A percentile compares a stretch with the other conserved stretches of the same genome.
Evolutionary conservation across 805 yeast species (phyloP).

Genomic region (Sporopachydermia lactativora): DNA sequence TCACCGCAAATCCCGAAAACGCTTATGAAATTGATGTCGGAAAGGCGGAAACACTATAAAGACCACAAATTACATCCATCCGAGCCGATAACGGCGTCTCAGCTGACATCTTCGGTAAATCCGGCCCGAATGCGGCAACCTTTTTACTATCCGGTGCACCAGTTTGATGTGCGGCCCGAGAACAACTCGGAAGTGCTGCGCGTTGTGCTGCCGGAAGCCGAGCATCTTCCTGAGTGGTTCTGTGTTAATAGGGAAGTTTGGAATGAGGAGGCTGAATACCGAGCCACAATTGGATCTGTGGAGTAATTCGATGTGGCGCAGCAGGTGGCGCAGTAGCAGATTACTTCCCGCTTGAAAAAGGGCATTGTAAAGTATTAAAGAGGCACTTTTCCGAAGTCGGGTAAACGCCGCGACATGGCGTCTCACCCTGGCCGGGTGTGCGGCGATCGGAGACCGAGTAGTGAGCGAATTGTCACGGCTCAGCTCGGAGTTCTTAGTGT

Average conservation of each 20-base stretch:
- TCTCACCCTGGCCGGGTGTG: no score
- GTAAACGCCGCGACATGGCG: no score
- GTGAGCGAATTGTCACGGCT: no score
- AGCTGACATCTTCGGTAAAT: not conserved
- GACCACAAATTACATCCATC: constrained; percentile 7
- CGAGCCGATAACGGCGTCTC: constrained; percentile 20
- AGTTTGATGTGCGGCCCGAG: constrained; percentile 19
- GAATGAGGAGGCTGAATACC: no score
- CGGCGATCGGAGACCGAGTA: no score
- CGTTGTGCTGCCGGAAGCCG: constrained; percentile 45
- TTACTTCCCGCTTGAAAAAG: no score
- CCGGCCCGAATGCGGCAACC: constrained; percentile 13
- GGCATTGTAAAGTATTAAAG: no score
- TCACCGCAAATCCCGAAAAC: constrained; percentile 62
- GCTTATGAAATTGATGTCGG: constrained; percentile 30
- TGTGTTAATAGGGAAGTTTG: constrained; percentile 45
- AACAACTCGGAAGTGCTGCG: constrained; percentile 26
- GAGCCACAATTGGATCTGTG: no score
- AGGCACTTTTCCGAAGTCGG: no score
- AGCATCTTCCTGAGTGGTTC: constrained; percentile 67
- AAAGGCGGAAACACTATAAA: constrained; percentile 21
- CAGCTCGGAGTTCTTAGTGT: no score
- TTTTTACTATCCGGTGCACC: constrained; percentile 27
- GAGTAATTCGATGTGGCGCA: no score
- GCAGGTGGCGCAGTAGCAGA: no score